Base-by-base conservation (phyloP, 768 basidiomycete species). In the Boletus sp. region DNA sequence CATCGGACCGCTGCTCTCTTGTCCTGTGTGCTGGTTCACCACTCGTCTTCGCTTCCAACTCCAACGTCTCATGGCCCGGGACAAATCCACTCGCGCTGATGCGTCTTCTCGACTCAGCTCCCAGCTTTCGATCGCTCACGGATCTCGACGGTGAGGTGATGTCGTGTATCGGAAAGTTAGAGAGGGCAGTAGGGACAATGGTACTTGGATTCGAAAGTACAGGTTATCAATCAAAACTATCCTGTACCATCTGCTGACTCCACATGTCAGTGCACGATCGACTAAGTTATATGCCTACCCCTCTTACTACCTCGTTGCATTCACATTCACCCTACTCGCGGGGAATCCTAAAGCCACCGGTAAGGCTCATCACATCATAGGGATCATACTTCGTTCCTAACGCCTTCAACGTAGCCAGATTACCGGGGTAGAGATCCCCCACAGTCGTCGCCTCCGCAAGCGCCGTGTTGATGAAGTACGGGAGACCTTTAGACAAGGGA, bases 1-100 rank as follows among this genome's bases (percentile, higher is more conserved):
- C 49, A 82, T 57, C 15, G 1, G 4, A 12, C 7, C 74, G 18
- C 24, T 18, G 47, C 30, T 17, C 40, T 29, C 47, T 36, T 42
- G 18, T 44, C 24, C 42, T 4, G 17, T 33, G 20, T 20, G 4
- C 20, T 35, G 28, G 18, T 41, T 48, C 57, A 30, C 45, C 14
- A 32, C 28, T 24, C 6, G 12, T 33, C 18, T 17, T 36, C 3
- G 18, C 35, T 62, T 94, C 1, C 96, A 99, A 66, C 81, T 96
- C 1, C 83, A 86, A 50, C 85, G 96, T 8, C 81, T 99, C 24
- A 87, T 91, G 77, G 67, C 76, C 5, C 86, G 96, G 1, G 93
- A 96, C 67, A 69, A 71, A 3, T 87, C 86, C 7, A 77, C 85
- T 0, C 75, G 75, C 29, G 77, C 82, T 32, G 90, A 88, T 28